A percentile compares a stretch with the other conserved stretches of the same genome.
Evolutionary conservation across 495 filamentous ascomycete species (phyloP).

Genomic region (Penicillium lividum): DNA sequence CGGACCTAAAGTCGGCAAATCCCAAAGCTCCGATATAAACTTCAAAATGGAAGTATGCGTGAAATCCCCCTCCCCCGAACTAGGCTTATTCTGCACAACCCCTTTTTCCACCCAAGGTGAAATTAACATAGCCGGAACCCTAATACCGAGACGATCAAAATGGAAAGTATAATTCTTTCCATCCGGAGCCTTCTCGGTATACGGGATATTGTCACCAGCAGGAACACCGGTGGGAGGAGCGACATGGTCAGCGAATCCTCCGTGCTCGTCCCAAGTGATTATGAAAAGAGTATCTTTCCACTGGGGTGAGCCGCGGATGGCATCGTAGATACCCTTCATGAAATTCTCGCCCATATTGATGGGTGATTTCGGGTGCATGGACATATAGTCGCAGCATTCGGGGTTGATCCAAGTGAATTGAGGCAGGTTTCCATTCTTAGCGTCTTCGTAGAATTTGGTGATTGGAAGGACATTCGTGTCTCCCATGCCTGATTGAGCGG

Average conservation of each 20-base stretch:
- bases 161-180: conserved; percentile 46
- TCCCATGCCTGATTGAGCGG: conserved; percentile 32
- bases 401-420: conserved; percentile 56
- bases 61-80: conserved; percentile 35
- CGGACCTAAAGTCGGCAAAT: conserved; percentile 38
- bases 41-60: conserved; percentile 48
- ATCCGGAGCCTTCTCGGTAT: conserved; percentile 41
- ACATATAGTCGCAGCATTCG: conserved; percentile 51
- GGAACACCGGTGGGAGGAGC: conserved; percentile 45
- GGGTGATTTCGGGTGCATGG: conserved; percentile 50
- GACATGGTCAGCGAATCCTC: conserved; percentile 53
- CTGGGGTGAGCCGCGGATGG: conserved; percentile 45
- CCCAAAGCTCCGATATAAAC: conserved; percentile 45
- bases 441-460: conserved; percentile 40
- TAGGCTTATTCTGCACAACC: conserved; percentile 39
- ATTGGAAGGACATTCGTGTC: conserved; percentile 37
- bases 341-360: conserved; percentile 52
- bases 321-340: conserved; percentile 53
- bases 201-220: conserved; percentile 40
- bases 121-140: conserved; percentile 51
- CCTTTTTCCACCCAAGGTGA: conserved; percentile 53
- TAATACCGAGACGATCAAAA: conserved; percentile 51
- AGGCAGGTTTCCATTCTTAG: conserved; percentile 42
- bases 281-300: conserved; percentile 53
- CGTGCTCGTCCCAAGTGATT: conserved; percentile 51